Percentiles rank a stretch among this genome's conserved stretches.
Conservation (phyloP, 768 basidiomycete genomes). For the Lactarius indigo region DNA sequence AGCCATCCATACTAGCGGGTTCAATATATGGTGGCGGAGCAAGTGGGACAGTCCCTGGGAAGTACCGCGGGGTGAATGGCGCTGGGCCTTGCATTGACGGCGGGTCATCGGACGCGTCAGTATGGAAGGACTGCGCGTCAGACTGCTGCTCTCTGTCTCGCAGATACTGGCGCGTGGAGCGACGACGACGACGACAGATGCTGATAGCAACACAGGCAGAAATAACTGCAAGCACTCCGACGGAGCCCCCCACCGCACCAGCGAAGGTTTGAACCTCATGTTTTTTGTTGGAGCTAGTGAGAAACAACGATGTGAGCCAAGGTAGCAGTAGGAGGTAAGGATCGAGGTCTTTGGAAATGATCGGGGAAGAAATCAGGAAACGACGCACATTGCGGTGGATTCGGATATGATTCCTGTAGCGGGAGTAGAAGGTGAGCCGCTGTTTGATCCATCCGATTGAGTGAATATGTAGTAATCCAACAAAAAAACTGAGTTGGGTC, state of each 20-base stretch:
- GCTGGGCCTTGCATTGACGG: conserved; percentile 42
- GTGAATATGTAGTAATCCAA: conserved; percentile 49
- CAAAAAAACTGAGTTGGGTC: conserved; percentile 43
- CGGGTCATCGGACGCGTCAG: conserved; percentile 31
- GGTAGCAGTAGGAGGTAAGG: background rate
- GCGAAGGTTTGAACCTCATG: conserved; percentile 46
- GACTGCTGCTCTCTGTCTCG: conserved; percentile 25
- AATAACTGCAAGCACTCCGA: conserved; percentile 48
- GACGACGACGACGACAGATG: conserved; percentile 45
- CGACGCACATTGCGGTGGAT: background rate
- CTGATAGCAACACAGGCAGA: conserved; percentile 48
- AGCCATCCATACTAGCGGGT: conserved; percentile 24
- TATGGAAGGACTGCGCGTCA: conserved; percentile 31
- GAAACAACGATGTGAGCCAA: conserved; percentile 3
- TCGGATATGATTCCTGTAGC: background rate
- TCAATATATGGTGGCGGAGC: conserved; percentile 40
- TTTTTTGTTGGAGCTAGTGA: conserved; percentile 23
- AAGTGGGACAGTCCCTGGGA: conserved; percentile 47
- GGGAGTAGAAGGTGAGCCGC: background rate
- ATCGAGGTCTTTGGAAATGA: background rate
- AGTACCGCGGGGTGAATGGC: conserved; percentile 54
- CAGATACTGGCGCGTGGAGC: conserved; percentile 41
- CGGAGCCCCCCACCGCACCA: conserved; percentile 49
- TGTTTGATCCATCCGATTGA: conserved; percentile 19
- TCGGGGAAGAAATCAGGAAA: background rate